These are phyloP conservation scores for Emmonsiellopsis sp. DNA, from an alignment of 2,329 filamentous ascomycete genomes.

Conservation along the genomic window DNA sequence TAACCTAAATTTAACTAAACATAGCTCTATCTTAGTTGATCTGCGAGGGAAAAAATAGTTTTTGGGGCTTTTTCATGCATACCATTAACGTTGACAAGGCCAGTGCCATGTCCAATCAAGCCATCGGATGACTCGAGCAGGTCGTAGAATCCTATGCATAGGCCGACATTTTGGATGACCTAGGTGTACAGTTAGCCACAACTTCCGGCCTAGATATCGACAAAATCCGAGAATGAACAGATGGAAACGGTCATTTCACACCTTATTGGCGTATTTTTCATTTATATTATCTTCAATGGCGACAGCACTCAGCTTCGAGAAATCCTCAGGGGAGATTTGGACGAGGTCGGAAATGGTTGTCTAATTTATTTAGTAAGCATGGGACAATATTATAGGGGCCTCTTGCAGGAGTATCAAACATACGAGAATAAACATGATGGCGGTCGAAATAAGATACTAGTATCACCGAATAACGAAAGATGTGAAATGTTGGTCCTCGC, in stretches of 20 bases:
- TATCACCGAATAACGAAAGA: conserved; percentile 1
- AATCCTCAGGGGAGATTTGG: conserved; percentile 82
- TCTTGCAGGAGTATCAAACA: conserved; percentile 14
- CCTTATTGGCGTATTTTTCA: conserved; percentile 90
- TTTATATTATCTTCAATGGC: conserved; percentile 97
- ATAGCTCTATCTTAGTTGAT: background rate
- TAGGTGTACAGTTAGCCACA: conserved; percentile 22
- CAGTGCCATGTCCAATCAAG: conserved; percentile 84
- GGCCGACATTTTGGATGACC: conserved; percentile 86
- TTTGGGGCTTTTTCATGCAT: conserved; percentile 16
- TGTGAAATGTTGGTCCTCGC: background rate
- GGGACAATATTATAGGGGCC: background rate
- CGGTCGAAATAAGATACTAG: conserved; percentile 2
- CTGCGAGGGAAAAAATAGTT: background rate
- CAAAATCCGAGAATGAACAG: too few relatives aligned
- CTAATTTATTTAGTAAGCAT: conserved; percentile 37
- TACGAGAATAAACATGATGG: conserved; percentile 44
- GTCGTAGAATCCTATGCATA: conserved; percentile 91
- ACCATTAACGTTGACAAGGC: conserved; percentile 92
- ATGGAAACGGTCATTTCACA: conserved; percentile 21
- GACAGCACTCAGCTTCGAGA: conserved; percentile 67
- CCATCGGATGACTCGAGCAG: conserved; percentile 84
- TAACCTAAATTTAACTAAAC: conserved; percentile 77
- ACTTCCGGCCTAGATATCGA: background rate
- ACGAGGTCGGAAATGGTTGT: conserved; percentile 92